A percentile compares a stretch with the other conserved stretches of the same genome.
phyloP scores from a whole-genome alignment of 2,329 filamentous ascomycete species.

The Sporothrix globosa region DNA sequence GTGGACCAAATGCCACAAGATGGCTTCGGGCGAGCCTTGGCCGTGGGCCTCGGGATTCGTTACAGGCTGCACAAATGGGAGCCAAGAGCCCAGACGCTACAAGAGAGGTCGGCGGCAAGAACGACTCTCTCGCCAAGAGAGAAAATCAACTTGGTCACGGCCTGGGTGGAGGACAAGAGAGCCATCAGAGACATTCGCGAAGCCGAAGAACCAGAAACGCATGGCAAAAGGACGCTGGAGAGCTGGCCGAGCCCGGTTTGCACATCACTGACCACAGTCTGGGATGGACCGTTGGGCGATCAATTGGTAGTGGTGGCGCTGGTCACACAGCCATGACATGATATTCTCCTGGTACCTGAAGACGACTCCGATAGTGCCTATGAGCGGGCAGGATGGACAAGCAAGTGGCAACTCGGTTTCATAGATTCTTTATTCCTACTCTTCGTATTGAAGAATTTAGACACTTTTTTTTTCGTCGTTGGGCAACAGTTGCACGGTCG shows the following conservation, averaged over 20 bases:
- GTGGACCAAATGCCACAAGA: conserved; percentile 22
- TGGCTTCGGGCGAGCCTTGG: conserved; percentile 15
- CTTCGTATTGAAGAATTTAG: no score
- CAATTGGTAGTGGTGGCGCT: conserved; percentile 22
- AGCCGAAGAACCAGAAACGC: background rate
- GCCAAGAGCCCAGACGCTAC: background rate
- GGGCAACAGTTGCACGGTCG: no score
- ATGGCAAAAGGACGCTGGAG: conserved; percentile 15
- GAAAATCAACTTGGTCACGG: background rate
- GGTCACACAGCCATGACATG: conserved; percentile 15
- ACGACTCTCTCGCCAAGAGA: conserved; percentile 7
- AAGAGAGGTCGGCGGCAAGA: conserved; percentile 20
- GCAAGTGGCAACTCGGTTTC: no score
- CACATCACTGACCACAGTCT: conserved; percentile 1
- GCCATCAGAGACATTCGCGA: conserved; percentile 2
- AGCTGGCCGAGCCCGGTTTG: background rate
- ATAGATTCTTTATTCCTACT: no score
- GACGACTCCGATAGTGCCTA: no score
- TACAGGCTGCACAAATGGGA: conserved; percentile 18
- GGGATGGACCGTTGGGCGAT: conserved; percentile 18
- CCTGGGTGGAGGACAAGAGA: background rate
- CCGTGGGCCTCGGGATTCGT: conserved; percentile 6
- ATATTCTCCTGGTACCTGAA: background rate
- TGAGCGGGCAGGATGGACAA: no score
- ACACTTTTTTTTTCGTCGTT: no score